A percentile compares a stretch with the other conserved stretches of the same genome.
Conservation (phyloP, 2,329 filamentous ascomycete species). For the Diaporthe longicolla region DNA sequence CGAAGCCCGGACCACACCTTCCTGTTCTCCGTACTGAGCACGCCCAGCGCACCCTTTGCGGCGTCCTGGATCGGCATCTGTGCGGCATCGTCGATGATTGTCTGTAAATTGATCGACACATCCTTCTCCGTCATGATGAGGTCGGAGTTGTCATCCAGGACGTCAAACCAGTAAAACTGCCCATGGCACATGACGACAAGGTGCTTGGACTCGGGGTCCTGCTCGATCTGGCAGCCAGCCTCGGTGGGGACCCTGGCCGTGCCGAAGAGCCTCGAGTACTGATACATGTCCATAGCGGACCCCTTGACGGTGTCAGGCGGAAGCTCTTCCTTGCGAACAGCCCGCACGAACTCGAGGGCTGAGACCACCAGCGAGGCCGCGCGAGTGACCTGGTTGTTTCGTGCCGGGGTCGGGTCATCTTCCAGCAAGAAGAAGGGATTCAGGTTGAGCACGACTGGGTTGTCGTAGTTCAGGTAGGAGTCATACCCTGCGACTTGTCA, state of each 20-base stretch:
- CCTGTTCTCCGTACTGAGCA: slow-evolving; percentile 95
- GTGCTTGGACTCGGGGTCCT: slow-evolving; percentile 94
- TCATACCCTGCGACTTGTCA: slow-evolving; percentile 80
- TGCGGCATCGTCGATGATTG: slow-evolving; percentile 90
- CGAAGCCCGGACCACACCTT: slow-evolving; percentile 95
- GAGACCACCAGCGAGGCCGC: slow-evolving; percentile 94
- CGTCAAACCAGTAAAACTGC: slow-evolving; percentile 99
- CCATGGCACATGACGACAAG: slow-evolving; percentile 93
- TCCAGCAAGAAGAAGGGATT: slow-evolving; percentile 98
- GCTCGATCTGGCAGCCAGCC: slow-evolving; percentile 94
- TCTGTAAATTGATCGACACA: slow-evolving; percentile 89
- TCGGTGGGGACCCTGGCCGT: slow-evolving; percentile 95
- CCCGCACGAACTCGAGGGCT: slow-evolving; percentile 90
- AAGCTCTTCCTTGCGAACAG: slow-evolving; percentile 92
- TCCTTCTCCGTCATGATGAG: slow-evolving; percentile 98
- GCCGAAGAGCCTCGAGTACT: slow-evolving; percentile 95
- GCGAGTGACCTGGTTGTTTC: slow-evolving; percentile 96
- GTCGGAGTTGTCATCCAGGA: slow-evolving; percentile 93
- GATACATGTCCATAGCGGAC: slow-evolving; percentile 95
- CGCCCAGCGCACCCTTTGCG: slow-evolving; percentile 93
- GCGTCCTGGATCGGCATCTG: slow-evolving; percentile 93
- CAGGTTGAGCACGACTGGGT: slow-evolving; percentile 95
- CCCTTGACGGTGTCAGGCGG: slow-evolving; percentile 89
- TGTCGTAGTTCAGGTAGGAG: slow-evolving; percentile 97
- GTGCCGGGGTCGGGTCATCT: slow-evolving; percentile 95